Percentiles rank a stretch among this genome's conserved stretches.
phyloP scores from a whole-genome alignment of 73 alveolate species.

The Paramecium sonneborni region DNA sequence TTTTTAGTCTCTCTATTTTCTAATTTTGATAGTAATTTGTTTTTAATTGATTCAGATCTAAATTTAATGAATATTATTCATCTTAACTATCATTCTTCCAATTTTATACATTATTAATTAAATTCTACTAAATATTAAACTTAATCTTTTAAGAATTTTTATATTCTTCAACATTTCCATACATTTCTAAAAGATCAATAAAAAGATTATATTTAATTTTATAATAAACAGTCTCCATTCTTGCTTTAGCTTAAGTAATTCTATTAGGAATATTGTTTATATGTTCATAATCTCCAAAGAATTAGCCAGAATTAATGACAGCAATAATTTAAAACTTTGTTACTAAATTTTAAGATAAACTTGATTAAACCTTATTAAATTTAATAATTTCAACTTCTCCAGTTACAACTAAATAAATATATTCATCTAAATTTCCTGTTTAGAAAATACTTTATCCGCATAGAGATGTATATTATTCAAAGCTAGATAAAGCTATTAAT shows the following conservation, averaged over 20 bases:
- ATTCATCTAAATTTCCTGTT: background rate
- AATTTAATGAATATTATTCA: background rate
- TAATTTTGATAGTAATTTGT: background rate
- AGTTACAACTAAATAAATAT: background rate
- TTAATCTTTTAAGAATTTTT: background rate
- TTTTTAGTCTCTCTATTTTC: background rate
- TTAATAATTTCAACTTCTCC: slow-evolving; percentile 30
- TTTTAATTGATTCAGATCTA: background rate
- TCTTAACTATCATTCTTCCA: background rate
- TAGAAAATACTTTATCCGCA: background rate
- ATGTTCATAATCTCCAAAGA: slow-evolving; percentile 49
- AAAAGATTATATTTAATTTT: background rate
- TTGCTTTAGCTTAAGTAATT: background rate
- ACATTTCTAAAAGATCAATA: background rate
- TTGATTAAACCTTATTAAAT: background rate
- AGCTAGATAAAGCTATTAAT: background rate
- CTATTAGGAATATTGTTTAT: background rate
- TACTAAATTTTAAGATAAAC: background rate
- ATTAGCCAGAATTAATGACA: background rate
- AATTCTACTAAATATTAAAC: background rate
- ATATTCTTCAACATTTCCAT: slow-evolving; percentile 3
- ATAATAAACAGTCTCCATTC: background rate
- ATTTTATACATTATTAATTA: background rate
- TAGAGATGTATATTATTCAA: background rate
- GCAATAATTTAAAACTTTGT: background rate